Evolutionary conservation across 306 rosid genomes (phyloP), one percentile per base, ranked within the genome.

Genomic region (Cicer cuneatum): DNA sequence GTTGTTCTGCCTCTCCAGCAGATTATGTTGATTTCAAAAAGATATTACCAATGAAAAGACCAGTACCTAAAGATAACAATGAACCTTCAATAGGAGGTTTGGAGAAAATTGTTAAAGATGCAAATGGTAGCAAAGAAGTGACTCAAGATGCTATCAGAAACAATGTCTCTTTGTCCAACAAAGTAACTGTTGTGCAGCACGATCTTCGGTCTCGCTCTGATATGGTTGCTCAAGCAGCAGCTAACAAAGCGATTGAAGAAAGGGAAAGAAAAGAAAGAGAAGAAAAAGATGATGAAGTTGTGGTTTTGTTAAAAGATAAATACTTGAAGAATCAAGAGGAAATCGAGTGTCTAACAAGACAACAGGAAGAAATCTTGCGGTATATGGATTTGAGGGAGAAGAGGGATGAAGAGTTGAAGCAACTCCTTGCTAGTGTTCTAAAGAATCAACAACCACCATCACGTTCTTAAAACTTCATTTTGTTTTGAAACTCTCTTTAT

Each of bases 21-120:
- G 29, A 54, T 54, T 21, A 21, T 21, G 62, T 12, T 5, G 6
- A 21, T 21, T 21, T 21, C 24, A 1, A 11, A 45, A 45, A 21
- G 14, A 56, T 8, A 56, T 56, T 21, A 56, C 62, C 62, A 56
- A 37, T 21, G 62, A 56, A 56, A 56, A 56, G 33, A 8, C 62
- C 38, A 21, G 0, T 56, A 19, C 12, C 35, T 18, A 9, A 9
- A 18, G 60, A 3, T 0, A 54, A 18, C 29, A 3, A 18, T 54
- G 60, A 54, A 54, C 35, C 2, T 19, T 54, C 60, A 54, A 54
- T 54, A 19, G 60, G 24, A 13, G 24, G 8, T 21, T 21, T 56
- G 39, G 62, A 56, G 7, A 14, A 21, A 19, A 3, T 1, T 56
- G 7, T 29, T 45, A 70, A 63, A 19, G 78, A 24, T 80, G 69